Percentiles rank a stretch among this genome's conserved stretches.
These are phyloP conservation scores for Mucor mucedo DNA, from an alignment of 371 early-diverging fungal genomes.

Conservation along the genomic window DNA sequence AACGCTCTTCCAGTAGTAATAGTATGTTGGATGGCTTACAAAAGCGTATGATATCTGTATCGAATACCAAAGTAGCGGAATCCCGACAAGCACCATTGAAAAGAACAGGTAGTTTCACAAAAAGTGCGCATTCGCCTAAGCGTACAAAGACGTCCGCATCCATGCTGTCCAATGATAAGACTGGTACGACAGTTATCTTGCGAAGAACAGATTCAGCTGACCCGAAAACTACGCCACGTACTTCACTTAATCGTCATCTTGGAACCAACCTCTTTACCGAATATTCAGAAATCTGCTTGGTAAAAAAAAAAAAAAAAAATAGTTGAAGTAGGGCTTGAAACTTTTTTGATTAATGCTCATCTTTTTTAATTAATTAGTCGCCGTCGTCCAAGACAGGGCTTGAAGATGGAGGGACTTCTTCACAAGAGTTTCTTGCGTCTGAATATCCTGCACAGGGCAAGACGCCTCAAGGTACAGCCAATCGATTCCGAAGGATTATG, in stretches of 20 bases:
- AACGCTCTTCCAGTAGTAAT: slow-evolving; percentile 6
- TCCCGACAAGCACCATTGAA: background rate
- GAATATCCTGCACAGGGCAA: slow-evolving; percentile 11
- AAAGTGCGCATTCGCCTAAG: slow-evolving; percentile 22
- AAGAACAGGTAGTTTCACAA: slow-evolving; percentile 25
- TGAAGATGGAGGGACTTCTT: background rate
- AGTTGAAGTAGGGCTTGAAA: background rate
- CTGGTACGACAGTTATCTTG: slow-evolving; percentile 18
- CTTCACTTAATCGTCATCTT: slow-evolving; percentile 14
- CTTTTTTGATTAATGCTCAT: background rate
- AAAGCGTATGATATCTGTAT: slow-evolving; percentile 18
- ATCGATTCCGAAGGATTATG: slow-evolving; percentile 20
- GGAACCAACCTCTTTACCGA: slow-evolving; percentile 21
- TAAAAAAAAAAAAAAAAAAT: background rate
- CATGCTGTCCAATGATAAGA: slow-evolving; percentile 15
- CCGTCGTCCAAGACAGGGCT: background rate
- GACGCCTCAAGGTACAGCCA: slow-evolving; percentile 23
- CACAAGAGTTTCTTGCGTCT: background rate
- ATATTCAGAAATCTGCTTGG: slow-evolving; percentile 17
- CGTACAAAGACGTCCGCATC: slow-evolving; percentile 5
- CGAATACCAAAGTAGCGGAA: background rate
- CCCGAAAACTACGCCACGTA: slow-evolving; percentile 19
- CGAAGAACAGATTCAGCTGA: slow-evolving; percentile 18
- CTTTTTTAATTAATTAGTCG: slow-evolving; percentile 3
- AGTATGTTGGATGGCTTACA: slow-evolving; percentile 12